Evolutionary conservation across 1,139 yeast species (phyloP), one percentile per base, ranked within the genome.

Genomic region (Taphrina deformans): DNA sequence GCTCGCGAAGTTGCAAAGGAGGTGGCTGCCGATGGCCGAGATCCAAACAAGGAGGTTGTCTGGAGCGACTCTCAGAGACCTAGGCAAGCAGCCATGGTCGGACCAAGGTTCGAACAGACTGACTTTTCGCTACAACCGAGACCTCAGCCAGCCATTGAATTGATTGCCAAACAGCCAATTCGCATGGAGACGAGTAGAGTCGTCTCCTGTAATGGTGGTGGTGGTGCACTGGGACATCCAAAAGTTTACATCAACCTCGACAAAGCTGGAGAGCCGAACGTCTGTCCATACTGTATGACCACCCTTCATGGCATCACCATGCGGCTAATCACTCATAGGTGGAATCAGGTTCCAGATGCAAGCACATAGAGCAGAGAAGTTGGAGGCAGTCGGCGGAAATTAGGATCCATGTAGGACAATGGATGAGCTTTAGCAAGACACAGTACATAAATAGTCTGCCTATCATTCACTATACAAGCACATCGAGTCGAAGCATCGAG

Each of bases 151-250:
- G 96, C 96, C 68, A 89, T 89, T 74, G 93, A 89, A 65, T 81
- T 89, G 75, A 88, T 89, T 73, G 86, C 88, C 51, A 77, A 87
- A 73, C 85, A 85, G 73, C 96, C 96, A 10, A 78, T 89, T 59
- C 79, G 84, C 71, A 87, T 83, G 74, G 79, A 89, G 70, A 83
- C 83, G 70, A 80, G 80, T 44, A 82, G 83, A 72, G 75, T 85
- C 66, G 96, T 96, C 1, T 95, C 87, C 23, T 89, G 96, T 74
- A 90, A 88, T 73, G 96, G 96, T 46, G 89, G 89, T 71, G 85
- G 81, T 72, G 90, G 89, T 24, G 83, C 83, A 41, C 85, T 85
- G 72, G 96, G 96, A 24, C 96, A 89, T 75, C 96, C 96, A 60
- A 88, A 87, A 77, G 85, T 89, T 44, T 89, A 79, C 75, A 89